Conservation (phyloP, 345 rosid genomes). For the Arabidopsis arenosa region DNA sequence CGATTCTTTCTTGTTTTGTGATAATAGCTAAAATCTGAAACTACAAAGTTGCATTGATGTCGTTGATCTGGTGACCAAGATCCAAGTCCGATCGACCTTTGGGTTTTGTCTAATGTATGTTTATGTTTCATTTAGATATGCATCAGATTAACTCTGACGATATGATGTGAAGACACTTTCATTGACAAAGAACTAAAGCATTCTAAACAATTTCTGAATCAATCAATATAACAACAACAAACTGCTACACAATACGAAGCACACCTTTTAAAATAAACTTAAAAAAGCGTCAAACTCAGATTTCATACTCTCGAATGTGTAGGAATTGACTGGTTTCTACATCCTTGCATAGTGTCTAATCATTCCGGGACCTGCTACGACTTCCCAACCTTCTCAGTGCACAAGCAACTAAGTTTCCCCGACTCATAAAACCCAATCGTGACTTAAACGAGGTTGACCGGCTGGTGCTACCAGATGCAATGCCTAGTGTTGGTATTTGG, state of each 20-base stretch:
- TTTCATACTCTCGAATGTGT: not conserved
- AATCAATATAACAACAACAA: not conserved
- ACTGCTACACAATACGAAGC: not conserved
- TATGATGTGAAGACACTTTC: not conserved
- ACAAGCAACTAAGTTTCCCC: slow-evolving; percentile 63
- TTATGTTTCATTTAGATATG: not conserved
- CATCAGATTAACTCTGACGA: not conserved
- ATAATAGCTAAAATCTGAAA: not conserved
- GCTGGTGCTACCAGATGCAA: slow-evolving; percentile 51
- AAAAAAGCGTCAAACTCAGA: not conserved
- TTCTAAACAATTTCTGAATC: not conserved
- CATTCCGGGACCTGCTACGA: slow-evolving; percentile 55
- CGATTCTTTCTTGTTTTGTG: not conserved
- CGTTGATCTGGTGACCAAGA: not conserved
- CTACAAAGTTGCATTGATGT: not conserved
- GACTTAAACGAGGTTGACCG: slow-evolving; percentile 62
- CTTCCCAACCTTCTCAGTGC: slow-evolving; percentile 67
- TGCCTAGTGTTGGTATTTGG: slow-evolving; percentile 44
- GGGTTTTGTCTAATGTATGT: not conserved
- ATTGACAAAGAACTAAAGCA: slow-evolving; percentile 2
- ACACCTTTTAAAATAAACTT: not conserved
- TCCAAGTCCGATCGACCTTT: not conserved
- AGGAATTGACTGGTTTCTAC: not conserved
- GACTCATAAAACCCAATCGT: slow-evolving; percentile 63
- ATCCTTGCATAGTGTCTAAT: slow-evolving; percentile 19